These are phyloP conservation scores for Simmondsia chinensis DNA, from an alignment of 148 eudicot genomes.

Conservation along the genomic window DNA sequence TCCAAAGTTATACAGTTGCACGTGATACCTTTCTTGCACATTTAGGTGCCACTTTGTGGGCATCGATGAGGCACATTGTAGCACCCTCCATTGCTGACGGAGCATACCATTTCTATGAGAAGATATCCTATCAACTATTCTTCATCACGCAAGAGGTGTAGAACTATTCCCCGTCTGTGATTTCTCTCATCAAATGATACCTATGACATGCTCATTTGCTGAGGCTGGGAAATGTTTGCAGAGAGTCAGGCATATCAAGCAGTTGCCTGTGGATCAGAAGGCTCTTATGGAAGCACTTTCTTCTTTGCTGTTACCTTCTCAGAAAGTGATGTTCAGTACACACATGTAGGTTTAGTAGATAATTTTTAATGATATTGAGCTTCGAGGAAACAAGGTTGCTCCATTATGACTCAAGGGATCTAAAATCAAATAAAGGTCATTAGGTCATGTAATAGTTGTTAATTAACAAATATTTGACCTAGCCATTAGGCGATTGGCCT, in stretches of 20 bases:
- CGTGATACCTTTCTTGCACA: slow-evolving; percentile 90
- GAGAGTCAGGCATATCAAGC: slow-evolving; percentile 52
- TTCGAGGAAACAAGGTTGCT: neutral
- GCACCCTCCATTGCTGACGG: slow-evolving; percentile 92
- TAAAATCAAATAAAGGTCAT: no score
- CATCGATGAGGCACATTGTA: slow-evolving; percentile 86
- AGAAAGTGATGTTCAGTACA: slow-evolving; percentile 62
- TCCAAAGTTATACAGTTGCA: slow-evolving; percentile 83
- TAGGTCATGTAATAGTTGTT: no score
- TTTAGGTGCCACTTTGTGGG: slow-evolving; percentile 91
- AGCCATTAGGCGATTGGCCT: no score
- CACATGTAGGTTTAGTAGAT: slow-evolving; percentile 47
- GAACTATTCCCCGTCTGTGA: slow-evolving; percentile 3
- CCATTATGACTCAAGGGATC: no score
- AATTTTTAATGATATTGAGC: neutral
- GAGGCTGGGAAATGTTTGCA: no score
- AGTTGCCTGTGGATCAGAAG: slow-evolving; percentile 72
- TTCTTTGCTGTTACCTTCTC: slow-evolving; percentile 78
- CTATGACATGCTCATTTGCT: neutral
- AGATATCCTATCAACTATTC: slow-evolving; percentile 85
- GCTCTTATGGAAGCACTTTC: slow-evolving; percentile 76
- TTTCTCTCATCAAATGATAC: neutral
- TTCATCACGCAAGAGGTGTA: slow-evolving; percentile 84
- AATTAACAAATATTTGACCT: no score
- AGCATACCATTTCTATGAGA: slow-evolving; percentile 83